Evolutionary conservation across 2,329 filamentous ascomycete species (phyloP).

Genomic region (Fusarium chaquense): DNA sequence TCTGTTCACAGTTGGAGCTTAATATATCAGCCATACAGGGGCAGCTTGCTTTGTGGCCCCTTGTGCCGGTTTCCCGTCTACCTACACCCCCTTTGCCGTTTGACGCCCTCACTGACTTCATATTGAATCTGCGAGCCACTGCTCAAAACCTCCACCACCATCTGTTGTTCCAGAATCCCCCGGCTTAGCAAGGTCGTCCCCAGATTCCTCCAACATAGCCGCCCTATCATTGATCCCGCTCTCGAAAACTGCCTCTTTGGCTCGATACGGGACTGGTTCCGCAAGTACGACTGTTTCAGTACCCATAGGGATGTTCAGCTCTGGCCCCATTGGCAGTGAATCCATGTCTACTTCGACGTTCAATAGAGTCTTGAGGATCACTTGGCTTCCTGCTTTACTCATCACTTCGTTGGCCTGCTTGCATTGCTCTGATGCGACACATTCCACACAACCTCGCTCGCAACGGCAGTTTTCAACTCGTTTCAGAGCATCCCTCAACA

Average conservation of each 20-base stretch:
- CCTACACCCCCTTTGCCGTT: background rate
- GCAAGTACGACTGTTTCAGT: conserved; percentile 87
- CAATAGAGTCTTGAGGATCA: conserved; percentile 82
- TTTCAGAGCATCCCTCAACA: conserved; percentile 80
- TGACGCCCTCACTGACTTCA: conserved; percentile 21
- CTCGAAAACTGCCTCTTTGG: conserved; percentile 28
- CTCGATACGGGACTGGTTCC: conserved; percentile 67
- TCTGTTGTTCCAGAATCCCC: conserved; percentile 25
- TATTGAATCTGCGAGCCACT: conserved; percentile 41
- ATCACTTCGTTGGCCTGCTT: conserved; percentile 91
- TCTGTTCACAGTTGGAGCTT: conserved; percentile 20
- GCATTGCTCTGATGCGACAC: conserved; percentile 86
- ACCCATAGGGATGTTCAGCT: conserved; percentile 75
- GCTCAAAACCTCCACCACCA: conserved; percentile 47
- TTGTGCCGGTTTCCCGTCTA: conserved; percentile 40
- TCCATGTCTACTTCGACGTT: conserved; percentile 85
- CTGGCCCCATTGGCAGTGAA: conserved; percentile 85
- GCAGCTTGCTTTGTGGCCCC: conserved; percentile 12
- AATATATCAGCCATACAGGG: conserved; percentile 34
- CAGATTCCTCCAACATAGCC: conserved; percentile 19
- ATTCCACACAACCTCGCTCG: conserved; percentile 86
- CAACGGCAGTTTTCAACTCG: conserved; percentile 83
- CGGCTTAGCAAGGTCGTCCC: conserved; percentile 14
- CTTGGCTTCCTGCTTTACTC: conserved; percentile 88
- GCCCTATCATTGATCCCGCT: background rate